Base-by-base conservation (phyloP, 2,329 filamentous ascomycete species). In the Pseudogymnoascus sp. region DNA sequence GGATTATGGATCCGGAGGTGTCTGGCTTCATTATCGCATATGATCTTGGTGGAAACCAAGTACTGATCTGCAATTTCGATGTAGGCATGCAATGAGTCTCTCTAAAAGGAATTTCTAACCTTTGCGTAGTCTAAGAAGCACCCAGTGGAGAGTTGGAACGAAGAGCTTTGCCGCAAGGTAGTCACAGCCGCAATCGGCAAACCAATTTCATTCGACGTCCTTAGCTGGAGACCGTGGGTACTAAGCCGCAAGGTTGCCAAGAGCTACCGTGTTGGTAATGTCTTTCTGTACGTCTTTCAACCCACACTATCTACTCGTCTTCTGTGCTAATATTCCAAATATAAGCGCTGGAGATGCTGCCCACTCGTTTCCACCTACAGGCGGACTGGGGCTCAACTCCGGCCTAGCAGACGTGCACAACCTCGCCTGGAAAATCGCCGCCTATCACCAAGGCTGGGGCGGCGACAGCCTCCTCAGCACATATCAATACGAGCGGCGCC, bases 11-110 rank as follows among this genome's bases (percentile, higher is more conserved):
- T 58, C 77, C 77, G 0, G 70, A 71, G 5, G 74, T 73, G 22
- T 75, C 76, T 1, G 77, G 77, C 0, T 78, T 79, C 65, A 76
- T 79, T 25, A 78, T 79, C 35, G 75, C 72, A 0, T 78, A 79
- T 59, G 74, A 78, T 58, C 66, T 79, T 1, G 71, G 69, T 0
- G 74, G 71, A 0, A 78, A 78, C 28, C 74, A 77, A 60, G 76
- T 79, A 1, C 58, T 77, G 35, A 78, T 78, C 30, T 75, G 75
- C 66, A 78, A 79, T 55, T 77, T 78, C 60, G 76, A 79, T 64
- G 74, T 75, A 42, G 67, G 71, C 67, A 38, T 16, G 11, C 4
- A 35, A 35, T 35, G 33, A 35, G 2, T 6, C 33, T 3, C 22
- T 5, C 7, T 5, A 36, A 22, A 62, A 25, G n/a, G 3, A 33